Conservation (phyloP, 495 filamentous ascomycete species). For the Penicillium simplicissimum region DNA sequence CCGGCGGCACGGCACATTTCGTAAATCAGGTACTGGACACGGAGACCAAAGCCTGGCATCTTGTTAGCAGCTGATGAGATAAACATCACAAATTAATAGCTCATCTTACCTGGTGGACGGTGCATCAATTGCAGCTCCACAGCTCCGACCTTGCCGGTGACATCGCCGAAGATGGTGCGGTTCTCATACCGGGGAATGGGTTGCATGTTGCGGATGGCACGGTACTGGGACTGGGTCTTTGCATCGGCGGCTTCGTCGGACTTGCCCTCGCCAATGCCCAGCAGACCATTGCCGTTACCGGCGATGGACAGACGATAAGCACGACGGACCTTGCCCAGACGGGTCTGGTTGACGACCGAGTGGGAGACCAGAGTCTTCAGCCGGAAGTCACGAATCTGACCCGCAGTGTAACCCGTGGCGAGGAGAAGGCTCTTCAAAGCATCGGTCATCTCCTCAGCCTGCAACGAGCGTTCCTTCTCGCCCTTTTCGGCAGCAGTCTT, state of each 20-base stretch:
- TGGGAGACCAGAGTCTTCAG: conserved; percentile 69
- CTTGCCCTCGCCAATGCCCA: conserved; percentile 91
- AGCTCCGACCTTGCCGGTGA: conserved; percentile 81
- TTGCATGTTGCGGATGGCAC: conserved; percentile 82
- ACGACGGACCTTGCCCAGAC: conserved; percentile 85
- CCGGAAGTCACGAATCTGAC: conserved; percentile 55
- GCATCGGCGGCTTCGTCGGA: conserved; percentile 68
- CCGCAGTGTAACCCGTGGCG: conserved; percentile 64
- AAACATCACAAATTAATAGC: neutral
- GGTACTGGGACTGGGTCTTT: conserved; percentile 62
- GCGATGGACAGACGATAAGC: conserved; percentile 72
- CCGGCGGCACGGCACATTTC: conserved; percentile 85
- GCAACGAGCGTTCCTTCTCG: conserved; percentile 34
- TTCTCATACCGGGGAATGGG: conserved; percentile 87
- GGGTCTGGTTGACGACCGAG: conserved; percentile 86
- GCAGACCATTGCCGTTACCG: conserved; percentile 78
- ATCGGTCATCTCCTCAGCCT: conserved; percentile 52
- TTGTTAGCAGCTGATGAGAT: conserved; percentile 2
- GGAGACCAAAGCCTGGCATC: conserved; percentile 79
- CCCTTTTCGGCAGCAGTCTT: conserved; percentile 38
- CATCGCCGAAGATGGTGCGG: conserved; percentile 84
- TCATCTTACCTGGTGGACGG: conserved; percentile 78
- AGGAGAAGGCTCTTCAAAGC: conserved; percentile 60
- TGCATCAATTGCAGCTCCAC: conserved; percentile 75
- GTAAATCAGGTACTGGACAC: conserved; percentile 86